A percentile compares a stretch with the other conserved stretches of the same genome.
Conservation (phyloP, 2,329 filamentous ascomycete genomes). For the Colletotrichum chrysophilum region DNA sequence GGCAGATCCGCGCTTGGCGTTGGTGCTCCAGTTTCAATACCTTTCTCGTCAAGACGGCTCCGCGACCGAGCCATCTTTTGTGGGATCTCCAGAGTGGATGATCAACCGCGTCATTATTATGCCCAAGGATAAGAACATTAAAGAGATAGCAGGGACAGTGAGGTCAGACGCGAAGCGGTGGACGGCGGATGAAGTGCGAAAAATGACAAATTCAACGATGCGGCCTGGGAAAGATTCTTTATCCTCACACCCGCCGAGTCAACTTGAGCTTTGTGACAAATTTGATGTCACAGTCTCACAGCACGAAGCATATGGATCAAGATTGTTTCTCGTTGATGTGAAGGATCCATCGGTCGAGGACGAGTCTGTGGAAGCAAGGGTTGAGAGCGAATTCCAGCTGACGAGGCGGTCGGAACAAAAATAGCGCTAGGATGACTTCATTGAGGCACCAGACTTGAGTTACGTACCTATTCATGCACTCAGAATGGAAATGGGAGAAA, state of each 20-base stretch:
- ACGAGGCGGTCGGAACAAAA: background rate
- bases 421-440: rapidly evolving
- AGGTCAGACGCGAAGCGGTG: background rate
- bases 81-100: background rate
- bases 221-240: background rate
- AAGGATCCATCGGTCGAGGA: background rate
- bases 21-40: background rate
- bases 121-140: background rate
- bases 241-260: background rate
- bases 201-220: background rate
- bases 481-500: background rate
- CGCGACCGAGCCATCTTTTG: background rate
- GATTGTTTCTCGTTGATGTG: background rate
- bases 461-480: background rate
- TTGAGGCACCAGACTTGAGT: background rate
- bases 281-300: background rate
- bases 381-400: background rate
- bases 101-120: background rate
- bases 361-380: background rate
- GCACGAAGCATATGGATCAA: background rate
- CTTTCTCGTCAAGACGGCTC: background rate
- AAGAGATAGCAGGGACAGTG: background rate
- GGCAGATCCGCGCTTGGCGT: background rate
- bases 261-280: background rate
- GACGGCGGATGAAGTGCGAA: background rate